These are phyloP conservation scores for Castanopsis chinensis DNA, from an alignment of 306 rosid genomes.

Conservation along the genomic window DNA sequence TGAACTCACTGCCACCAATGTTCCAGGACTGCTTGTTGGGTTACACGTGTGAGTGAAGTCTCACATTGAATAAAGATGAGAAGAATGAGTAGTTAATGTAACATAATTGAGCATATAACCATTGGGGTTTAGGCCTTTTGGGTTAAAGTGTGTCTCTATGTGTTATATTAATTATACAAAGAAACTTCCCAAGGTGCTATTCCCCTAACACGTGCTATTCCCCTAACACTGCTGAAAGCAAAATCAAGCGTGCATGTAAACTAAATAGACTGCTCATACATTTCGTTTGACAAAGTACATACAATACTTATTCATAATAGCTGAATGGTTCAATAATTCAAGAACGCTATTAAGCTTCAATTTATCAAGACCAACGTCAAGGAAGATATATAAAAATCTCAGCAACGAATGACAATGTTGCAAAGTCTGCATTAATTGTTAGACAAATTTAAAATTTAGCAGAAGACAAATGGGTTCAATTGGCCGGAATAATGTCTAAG, in stretches of 20 bases:
- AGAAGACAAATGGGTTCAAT: conserved; percentile 13
- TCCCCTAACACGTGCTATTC: no score
- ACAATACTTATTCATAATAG: not conserved
- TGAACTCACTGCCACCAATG: conserved; percentile 76
- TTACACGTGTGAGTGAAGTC: no score
- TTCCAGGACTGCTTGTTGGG: conserved; percentile 97
- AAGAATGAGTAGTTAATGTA: no score
- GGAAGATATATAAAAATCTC: conserved; percentile 90
- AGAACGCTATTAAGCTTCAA: not conserved
- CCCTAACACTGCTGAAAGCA: conserved; percentile 34
- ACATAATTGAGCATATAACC: no score
- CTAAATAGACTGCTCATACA: not conserved
- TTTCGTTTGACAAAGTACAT: not conserved
- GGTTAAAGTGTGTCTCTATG: no score
- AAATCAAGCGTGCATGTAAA: conserved; percentile 19
- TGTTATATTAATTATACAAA: no score
- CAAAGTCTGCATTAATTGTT: conserved; percentile 66
- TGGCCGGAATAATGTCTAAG: conserved; percentile 19
- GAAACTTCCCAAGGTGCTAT: no score
- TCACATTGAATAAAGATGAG: no score
- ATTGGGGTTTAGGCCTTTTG: no score
- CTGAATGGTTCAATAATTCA: not conserved
- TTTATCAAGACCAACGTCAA: conserved; percentile 91
- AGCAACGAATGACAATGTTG: conserved; percentile 85
- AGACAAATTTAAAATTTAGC: conserved; percentile 12